Evolutionary conservation across 2,329 filamentous ascomycete species (phyloP).

Genomic region (Chalaropsis thielavioides): DNA sequence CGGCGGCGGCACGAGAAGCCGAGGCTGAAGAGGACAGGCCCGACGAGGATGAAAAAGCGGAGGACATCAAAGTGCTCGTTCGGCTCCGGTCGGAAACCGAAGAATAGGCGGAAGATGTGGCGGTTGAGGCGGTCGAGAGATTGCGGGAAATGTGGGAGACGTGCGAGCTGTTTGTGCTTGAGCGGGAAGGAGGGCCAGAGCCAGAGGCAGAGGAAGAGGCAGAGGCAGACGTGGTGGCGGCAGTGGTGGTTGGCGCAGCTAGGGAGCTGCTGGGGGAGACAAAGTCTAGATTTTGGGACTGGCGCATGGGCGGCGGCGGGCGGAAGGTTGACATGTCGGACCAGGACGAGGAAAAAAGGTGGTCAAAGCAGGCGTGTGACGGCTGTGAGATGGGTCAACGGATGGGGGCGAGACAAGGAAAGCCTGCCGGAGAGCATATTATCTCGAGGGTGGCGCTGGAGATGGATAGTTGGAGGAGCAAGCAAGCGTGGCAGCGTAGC

Average conservation of each 20-base stretch:
- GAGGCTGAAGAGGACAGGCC: conserved; percentile 44
- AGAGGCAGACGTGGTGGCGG: background rate
- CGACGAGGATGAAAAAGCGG: conserved; percentile 26
- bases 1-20: conserved; percentile 21
- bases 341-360: background rate
- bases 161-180: conserved; percentile 4
- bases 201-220: conserved; percentile 2
- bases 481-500: background rate
- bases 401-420: conserved; percentile 2
- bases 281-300: conserved; percentile 25
- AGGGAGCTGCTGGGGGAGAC: conserved; percentile 20
- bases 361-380: background rate
- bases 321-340: conserved; percentile 28
- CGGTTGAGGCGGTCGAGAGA: conserved; percentile 55
- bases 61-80: conserved; percentile 49
- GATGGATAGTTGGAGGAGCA: background rate
- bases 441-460: background rate
- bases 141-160: conserved; percentile 36
- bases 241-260: conserved; percentile 27
- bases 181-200: conserved; percentile 9
- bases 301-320: conserved; percentile 22
- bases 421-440: conserved; percentile 1
- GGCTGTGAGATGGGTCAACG: background rate
- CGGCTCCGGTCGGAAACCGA: conserved; percentile 40
- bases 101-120: conserved; percentile 55